Base-by-base conservation (phyloP, 75 land plant genomes). In the Larix kaempferi region DNA sequence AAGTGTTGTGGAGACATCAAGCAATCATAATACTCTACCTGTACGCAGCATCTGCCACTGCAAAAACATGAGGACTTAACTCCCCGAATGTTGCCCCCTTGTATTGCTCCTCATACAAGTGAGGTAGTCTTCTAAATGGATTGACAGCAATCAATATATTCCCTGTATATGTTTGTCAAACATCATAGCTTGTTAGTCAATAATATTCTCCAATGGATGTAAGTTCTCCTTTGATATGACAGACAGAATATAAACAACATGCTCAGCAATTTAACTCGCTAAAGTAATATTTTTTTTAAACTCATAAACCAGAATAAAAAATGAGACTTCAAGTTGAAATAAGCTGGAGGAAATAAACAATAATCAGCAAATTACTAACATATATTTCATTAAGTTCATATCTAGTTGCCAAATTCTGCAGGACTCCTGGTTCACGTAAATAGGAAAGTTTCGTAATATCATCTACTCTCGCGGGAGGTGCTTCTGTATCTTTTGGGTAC, bases 21-120 rank as follows among this genome's bases (percentile, higher is more conserved):
- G 10, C 22, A 56, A 75, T 56, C 11, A 57, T 49, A 15, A 16
- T 22, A 57, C n/a, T 56, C 71, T 41, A 93, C 98, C 98, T 91
- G 79, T 89, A 95, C 21, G 98, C 86, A 57, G 83, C 85, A 84
- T 95, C 98, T 64, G 97, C 98, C 74, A 95, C 92, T 21, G 98
- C 98, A 85, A 95, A 95, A 33, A 95, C 98, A 86, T 95, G 98
- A 73, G 98, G 98, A 77, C 89, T 93, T 21, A 93, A 73, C 71
- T 93, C 90, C 59, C 98, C 98, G 73, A 95, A 80, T 62, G 88
- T 84, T 63, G 88, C 98, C 59, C 97, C 98, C 80, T 88, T 91
- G 79, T 95, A 95, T 78, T 88, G 88, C 77, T 88, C 85, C 98
- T 93, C 89, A 82, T 95, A 95, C 41, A 95, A 52, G 84, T 90